Evolutionary conservation across 805 yeast genomes (phyloP).

Genomic region (Nematodospora valgi): DNA sequence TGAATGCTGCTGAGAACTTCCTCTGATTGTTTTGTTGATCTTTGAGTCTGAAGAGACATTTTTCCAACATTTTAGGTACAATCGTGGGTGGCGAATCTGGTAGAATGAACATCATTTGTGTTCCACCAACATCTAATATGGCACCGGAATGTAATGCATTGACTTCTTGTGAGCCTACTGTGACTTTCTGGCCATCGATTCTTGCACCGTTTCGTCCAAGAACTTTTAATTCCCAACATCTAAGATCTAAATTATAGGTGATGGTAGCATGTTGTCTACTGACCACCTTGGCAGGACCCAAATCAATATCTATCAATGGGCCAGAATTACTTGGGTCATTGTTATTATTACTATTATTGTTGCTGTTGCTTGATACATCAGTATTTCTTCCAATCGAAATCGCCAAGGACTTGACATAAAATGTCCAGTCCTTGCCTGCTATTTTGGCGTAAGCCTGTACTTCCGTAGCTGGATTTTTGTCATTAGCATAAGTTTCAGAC

Average conservation of each 20-base stretch:
- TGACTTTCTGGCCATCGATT: conserved; percentile 66
- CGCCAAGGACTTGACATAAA: conserved; percentile 74
- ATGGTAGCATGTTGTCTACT: conserved; percentile 87
- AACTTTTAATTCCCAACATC: conserved; percentile 84
- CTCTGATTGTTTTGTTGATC: conserved; percentile 14
- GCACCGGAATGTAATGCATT: conserved; percentile 80
- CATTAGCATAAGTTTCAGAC: conserved; percentile 69
- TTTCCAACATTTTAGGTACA: conserved; percentile 44
- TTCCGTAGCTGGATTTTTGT: conserved; percentile 62
- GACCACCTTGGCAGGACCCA: conserved; percentile 98
- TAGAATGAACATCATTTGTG: conserved; percentile 97
- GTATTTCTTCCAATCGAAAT: conserved; percentile 88
- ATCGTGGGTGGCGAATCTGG: conserved; percentile 84
- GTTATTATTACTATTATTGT: conserved; percentile 1
- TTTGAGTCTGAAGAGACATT: conserved; percentile 33
- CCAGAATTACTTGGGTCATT: too few species aligned
- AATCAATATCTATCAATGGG: conserved; percentile 67
- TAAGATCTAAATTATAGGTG: conserved; percentile 65
- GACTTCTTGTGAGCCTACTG: conserved; percentile 46
- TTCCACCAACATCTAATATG: conserved; percentile 90
- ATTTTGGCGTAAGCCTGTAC: conserved; percentile 98
- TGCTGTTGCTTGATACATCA: conserved; percentile 14
- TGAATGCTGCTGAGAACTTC: neutral
- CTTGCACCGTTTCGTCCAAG: conserved; percentile 92
- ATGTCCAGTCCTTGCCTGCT: conserved; percentile 93